Base-by-base conservation (phyloP, 2,329 filamentous ascomycete species). In the Penicillium occitanis region DNA sequence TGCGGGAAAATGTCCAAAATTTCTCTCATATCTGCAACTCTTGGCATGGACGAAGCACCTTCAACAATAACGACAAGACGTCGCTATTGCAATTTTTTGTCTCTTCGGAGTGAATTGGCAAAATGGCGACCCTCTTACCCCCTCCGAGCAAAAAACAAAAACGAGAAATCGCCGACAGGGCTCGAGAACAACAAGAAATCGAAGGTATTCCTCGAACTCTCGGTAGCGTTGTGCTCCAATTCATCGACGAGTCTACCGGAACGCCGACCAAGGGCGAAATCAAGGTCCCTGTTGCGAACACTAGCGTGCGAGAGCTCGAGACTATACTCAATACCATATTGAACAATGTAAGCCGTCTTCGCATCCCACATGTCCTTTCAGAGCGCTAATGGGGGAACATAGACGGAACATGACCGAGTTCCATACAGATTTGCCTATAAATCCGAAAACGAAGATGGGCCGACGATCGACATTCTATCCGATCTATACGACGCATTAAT, bases 101-200 rank as follows among this genome's bases (percentile, higher is more conserved):
- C 30, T 7, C 8, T 25, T 25, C 13, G 33, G 3, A 40, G n/a
- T 22, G 6, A 55, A 13, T 14, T 44, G n/a, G 44, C 42, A 74
- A 42, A 14, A 96, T 96, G 92, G 87, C 92, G 71, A 96, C 92
- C 5, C 80, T 93, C 58, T 77, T 90, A 5, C 92, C 92, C n/a
- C 92, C 91, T 57, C 91, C 92, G 4, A 93, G 90, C 62, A 98
- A 97, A 80, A 88, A 93, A 68, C 93, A 97, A 76, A 91, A 89
- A 78, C 87, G 90, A 60, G 91, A 91, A 71, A 85, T 86, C 25
- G 84, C 90, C 48, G 91, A 92, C 71, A 88, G 87, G 73, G 86
- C 90, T 7, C 85, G 88, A 70, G 82, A 87, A 57, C 92, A 96
- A 74, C 90, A 95, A 75, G 89, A 93, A 80, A 85, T 94, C 61